These are phyloP conservation scores for Uronychia setigera DNA, from an alignment of 73 alveolate genomes.

Conservation along the genomic window DNA sequence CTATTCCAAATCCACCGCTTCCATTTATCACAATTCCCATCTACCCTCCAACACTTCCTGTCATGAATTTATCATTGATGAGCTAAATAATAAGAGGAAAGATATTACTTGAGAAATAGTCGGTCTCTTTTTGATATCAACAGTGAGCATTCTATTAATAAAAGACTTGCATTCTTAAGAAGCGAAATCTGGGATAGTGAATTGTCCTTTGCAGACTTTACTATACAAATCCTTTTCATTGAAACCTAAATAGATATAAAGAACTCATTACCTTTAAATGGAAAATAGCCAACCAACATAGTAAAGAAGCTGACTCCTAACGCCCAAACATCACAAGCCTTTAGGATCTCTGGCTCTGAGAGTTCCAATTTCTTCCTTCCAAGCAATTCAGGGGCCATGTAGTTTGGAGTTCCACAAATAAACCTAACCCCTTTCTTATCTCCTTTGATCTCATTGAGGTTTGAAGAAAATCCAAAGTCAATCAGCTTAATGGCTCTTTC, in stretches of 20 bases:
- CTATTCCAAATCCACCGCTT: background rate
- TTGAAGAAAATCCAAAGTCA: slow-evolving; percentile 67
- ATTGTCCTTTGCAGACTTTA: slow-evolving; percentile 34
- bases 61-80: background rate
- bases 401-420: slow-evolving; percentile 69
- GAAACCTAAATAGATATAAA: background rate
- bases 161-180: background rate
- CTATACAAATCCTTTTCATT: slow-evolving; percentile 54
- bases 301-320: slow-evolving; percentile 56
- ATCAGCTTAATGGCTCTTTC: slow-evolving; percentile 29
- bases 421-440: slow-evolving; percentile 33
- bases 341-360: slow-evolving; percentile 8
- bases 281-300: slow-evolving; percentile 59
- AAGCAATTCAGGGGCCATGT: slow-evolving; percentile 70
- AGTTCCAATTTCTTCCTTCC: slow-evolving; percentile 24
- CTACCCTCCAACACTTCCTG: background rate
- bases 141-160: background rate
- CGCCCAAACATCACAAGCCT: slow-evolving; percentile 69
- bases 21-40: background rate
- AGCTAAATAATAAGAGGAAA: background rate
- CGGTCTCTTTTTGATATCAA: background rate
- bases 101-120: background rate
- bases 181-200: background rate
- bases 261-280: slow-evolving; percentile 36
- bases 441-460: slow-evolving; percentile 3